Conservation (phyloP, 768 basidiomycete species). For the Xerocomellus chrysenteron region DNA sequence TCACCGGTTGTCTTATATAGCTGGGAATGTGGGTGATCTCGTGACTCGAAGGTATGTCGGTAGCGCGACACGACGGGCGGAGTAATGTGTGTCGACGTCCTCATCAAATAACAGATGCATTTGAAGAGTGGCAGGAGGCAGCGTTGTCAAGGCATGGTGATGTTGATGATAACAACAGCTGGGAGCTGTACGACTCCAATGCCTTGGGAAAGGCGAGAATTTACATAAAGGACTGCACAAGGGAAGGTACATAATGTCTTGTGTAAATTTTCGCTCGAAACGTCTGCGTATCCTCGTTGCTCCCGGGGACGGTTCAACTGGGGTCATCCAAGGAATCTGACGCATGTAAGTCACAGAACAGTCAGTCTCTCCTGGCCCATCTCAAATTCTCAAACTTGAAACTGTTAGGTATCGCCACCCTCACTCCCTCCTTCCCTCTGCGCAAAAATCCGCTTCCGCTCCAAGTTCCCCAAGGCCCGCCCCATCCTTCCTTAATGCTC, state of each 20-base stretch:
- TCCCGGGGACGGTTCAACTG: not conserved
- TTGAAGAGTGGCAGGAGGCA: not conserved
- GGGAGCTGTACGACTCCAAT: constrained; percentile 2
- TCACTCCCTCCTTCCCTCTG: constrained; percentile 21
- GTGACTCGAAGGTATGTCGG: no score
- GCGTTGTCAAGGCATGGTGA: not conserved
- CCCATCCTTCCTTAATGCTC: constrained; percentile 6
- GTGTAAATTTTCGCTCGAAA: not conserved
- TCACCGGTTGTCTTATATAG: no score
- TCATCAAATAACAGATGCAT: not conserved
- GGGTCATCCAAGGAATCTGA: not conserved
- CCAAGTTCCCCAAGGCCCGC: constrained; percentile 23
- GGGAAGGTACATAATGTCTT: constrained; percentile 21
- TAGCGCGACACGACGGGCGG: not conserved
- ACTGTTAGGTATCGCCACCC: constrained; percentile 25
- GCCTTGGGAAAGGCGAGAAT: constrained; percentile 21
- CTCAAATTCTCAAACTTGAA: not conserved
- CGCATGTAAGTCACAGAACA: constrained; percentile 23
- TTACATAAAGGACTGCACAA: constrained; percentile 29
- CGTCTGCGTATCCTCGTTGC: not conserved
- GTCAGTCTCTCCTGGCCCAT: not conserved
- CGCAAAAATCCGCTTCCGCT: constrained; percentile 25
- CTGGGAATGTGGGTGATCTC: no score
- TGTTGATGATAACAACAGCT: not conserved
- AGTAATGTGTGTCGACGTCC: not conserved